These are phyloP conservation scores for Hypericum androsaemum DNA, from an alignment of 345 rosid genomes.

Conservation along the genomic window DNA sequence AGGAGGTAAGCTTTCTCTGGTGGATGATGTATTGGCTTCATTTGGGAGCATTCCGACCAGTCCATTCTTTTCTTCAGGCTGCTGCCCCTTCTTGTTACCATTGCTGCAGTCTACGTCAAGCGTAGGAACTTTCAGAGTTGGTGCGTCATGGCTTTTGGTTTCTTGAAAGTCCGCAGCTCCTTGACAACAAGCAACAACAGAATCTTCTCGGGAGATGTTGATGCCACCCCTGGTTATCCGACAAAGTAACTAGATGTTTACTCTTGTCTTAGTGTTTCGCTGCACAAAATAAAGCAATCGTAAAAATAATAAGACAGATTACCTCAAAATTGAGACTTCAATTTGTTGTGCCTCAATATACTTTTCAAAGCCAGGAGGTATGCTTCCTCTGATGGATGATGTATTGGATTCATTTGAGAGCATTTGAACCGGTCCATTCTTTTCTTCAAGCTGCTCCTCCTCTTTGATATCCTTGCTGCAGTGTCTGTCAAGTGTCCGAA, in stretches of 20 bases:
- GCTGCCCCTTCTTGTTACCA: background rate
- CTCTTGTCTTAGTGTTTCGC: background rate
- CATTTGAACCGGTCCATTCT: background rate
- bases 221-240: conserved; percentile 42
- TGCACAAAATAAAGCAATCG: background rate
- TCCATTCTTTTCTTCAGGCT: too few species aligned
- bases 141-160: too few species aligned
- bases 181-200: conserved; percentile 15
- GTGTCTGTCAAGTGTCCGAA: background rate
- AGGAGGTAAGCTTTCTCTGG: background rate
- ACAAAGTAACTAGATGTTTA: conserved; percentile 8
- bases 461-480: background rate
- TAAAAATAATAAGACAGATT: conserved; percentile 4
- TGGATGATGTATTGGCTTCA: background rate
- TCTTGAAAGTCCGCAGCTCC: conserved; percentile 22
- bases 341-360: conserved; percentile 36
- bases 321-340: conserved; percentile 50
- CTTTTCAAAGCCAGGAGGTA: background rate
- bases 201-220: conserved; percentile 13
- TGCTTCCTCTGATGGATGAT: background rate
- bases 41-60: too few species aligned
- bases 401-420: conserved; percentile 1
- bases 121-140: too few species aligned
- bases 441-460: conserved; percentile 4
- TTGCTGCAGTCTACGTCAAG: too few species aligned